Percentiles rank a stretch among this genome's conserved stretches.
phyloP scores from a whole-genome alignment of 768 basidiomycete species.

The Lentinula edodes region DNA sequence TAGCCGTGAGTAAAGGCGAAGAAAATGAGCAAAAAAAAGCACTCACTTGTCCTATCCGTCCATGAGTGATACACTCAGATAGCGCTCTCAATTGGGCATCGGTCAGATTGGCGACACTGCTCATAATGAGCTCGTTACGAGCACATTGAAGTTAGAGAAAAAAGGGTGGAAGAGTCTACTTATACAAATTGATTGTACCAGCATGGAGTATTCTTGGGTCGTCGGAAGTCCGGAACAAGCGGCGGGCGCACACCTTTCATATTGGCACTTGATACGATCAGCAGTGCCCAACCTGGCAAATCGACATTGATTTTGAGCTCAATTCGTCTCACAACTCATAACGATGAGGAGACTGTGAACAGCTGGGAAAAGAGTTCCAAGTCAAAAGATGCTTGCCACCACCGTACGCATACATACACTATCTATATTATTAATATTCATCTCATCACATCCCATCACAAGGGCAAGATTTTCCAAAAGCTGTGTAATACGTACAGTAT shows the following conservation, averaged over 20 bases:
- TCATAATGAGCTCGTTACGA: background rate
- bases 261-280: background rate
- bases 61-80: conserved; percentile 2
- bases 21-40: background rate
- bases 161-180: background rate
- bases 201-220: background rate
- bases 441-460: too few species aligned
- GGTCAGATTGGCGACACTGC: background rate
- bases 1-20: background rate
- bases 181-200: background rate
- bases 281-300: background rate
- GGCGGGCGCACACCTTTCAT: background rate
- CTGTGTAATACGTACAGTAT: too few species aligned
- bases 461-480: too few species aligned
- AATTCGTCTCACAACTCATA: too few species aligned
- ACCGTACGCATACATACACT: too few species aligned
- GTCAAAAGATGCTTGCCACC: too few species aligned
- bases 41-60: background rate
- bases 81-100: conserved; percentile 1
- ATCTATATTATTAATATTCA: too few species aligned
- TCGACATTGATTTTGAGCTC: background rate
- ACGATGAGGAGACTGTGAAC: too few species aligned
- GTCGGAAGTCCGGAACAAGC: background rate
- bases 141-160: background rate
- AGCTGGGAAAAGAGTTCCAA: too few species aligned